phyloP scores from a whole-genome alignment of 2,329 filamentous ascomycete species.

The Grosmannia huntii region DNA sequence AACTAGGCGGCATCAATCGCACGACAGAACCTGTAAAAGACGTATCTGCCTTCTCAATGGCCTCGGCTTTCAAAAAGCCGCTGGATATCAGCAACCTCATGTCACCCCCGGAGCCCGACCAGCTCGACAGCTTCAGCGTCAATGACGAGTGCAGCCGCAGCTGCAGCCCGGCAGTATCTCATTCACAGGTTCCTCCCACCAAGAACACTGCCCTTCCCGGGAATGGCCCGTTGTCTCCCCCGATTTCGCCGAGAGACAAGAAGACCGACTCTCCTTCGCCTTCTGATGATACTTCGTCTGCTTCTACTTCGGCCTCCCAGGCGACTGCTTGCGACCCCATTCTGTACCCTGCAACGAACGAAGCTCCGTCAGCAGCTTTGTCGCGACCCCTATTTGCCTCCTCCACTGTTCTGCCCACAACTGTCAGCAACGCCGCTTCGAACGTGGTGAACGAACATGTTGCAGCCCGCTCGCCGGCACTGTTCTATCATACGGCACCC shows the following conservation, averaged over 20 bases:
- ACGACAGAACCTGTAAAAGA: not conserved
- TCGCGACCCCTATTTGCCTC: slow-evolving; percentile 40
- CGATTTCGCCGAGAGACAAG: slow-evolving; percentile 40
- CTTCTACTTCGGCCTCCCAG: not conserved
- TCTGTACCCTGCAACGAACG: slow-evolving; percentile 36
- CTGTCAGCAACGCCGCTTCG: slow-evolving; percentile 28
- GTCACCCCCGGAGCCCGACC: slow-evolving; percentile 46
- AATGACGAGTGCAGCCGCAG: slow-evolving; percentile 10
- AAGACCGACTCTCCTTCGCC: slow-evolving; percentile 14
- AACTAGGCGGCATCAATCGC: not conserved
- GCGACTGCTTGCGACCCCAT: slow-evolving; percentile 38
- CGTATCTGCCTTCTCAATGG: not conserved
- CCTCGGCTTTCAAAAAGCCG: slow-evolving; percentile 22
- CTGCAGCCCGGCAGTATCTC: slow-evolving; percentile 3
- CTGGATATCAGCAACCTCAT: slow-evolving; percentile 43
- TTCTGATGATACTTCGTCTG: not conserved
- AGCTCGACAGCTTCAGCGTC: slow-evolving; percentile 37
- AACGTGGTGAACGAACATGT: slow-evolving; percentile 39
- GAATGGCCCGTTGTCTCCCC: slow-evolving; percentile 39
- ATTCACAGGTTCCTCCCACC: not conserved
- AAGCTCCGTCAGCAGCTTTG: slow-evolving; percentile 26
- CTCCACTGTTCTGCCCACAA: slow-evolving; percentile 22
- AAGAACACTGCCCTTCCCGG: slow-evolving; percentile 18
- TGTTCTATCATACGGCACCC: slow-evolving; percentile 31
- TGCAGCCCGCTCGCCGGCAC: slow-evolving; percentile 25